These are phyloP conservation scores for Emydomyces testavorans DNA, from an alignment of 2,329 filamentous ascomycete genomes.

Conservation along the genomic window DNA sequence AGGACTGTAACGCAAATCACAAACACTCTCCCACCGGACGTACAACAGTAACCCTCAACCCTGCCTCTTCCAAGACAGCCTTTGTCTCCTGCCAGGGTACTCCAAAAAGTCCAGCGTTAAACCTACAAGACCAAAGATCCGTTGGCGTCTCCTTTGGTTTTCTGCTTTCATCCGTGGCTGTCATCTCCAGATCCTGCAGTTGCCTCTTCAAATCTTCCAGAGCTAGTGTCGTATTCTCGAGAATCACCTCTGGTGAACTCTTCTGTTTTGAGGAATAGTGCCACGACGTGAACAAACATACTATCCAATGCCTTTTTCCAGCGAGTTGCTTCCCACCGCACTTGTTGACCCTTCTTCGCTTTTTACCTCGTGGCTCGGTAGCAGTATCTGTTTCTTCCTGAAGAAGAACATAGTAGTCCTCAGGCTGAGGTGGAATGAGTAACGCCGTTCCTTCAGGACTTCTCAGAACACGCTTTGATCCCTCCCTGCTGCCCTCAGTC, in stretches of 20 bases:
- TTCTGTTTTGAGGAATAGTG: constrained; percentile 36
- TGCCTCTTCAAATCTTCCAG: constrained; percentile 39
- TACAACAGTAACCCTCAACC: constrained; percentile 29
- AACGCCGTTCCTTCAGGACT: constrained; percentile 39
- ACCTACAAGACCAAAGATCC: constrained; percentile 41
- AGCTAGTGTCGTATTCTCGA: constrained; percentile 40
- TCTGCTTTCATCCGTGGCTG: constrained; percentile 14
- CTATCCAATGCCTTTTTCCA: constrained; percentile 41
- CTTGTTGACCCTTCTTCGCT: neutral
- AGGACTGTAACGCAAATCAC: too few species aligned
- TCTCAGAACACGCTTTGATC: constrained; percentile 9
- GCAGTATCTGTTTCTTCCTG: neutral
- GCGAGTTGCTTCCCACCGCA: constrained; percentile 1
- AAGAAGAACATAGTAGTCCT: constrained; percentile 21
- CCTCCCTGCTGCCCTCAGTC: neutral
- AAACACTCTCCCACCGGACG: constrained; percentile 19
- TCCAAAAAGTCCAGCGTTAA: constrained; percentile 48
- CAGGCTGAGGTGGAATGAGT: constrained; percentile 42
- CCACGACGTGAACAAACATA: constrained; percentile 48
- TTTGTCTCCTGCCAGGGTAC: constrained; percentile 45
- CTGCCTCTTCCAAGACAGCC: constrained; percentile 32
- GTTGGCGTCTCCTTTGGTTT: constrained; percentile 17
- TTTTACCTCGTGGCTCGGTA: constrained; percentile 1
- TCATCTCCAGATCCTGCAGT: constrained; percentile 22
- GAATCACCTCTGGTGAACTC: constrained; percentile 32